Conservation (phyloP, 805 yeast species). For the Yamadazyma scolyti region DNA sequence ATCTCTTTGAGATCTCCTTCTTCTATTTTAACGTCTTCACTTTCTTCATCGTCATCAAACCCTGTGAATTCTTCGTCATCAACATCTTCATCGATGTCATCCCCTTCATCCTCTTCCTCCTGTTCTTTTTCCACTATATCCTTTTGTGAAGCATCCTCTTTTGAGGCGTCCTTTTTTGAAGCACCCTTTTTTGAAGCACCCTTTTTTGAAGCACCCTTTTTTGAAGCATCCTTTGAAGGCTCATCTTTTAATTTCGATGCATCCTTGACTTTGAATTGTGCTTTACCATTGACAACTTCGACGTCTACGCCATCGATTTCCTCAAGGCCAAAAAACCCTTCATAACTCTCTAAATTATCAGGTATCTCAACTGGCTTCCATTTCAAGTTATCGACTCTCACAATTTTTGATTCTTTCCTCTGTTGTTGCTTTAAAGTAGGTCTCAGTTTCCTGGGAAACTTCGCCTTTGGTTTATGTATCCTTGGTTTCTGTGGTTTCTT, state of each 20-base stretch:
- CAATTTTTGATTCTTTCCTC: constrained; percentile 34
- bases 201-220: constrained; percentile 29
- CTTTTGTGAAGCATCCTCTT: constrained; percentile 13
- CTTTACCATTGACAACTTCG: constrained; percentile 63
- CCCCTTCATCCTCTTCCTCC: constrained; percentile 18
- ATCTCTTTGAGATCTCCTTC: constrained; percentile 18
- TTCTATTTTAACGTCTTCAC: constrained; percentile 14
- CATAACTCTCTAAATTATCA: constrained; percentile 79
- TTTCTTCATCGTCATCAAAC: constrained; percentile 17
- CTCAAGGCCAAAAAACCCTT: constrained; percentile 89
- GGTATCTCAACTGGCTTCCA: constrained; percentile 88
- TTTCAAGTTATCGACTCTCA: constrained; percentile 47
- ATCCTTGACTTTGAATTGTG: constrained; percentile 46
- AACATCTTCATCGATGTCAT: constrained; percentile 19
- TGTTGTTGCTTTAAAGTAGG: constrained; percentile 11
- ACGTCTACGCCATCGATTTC: constrained; percentile 93
- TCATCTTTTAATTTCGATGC: constrained; percentile 22
- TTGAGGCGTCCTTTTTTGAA: constrained; percentile 15
- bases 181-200: constrained; percentile 7
- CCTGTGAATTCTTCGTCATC: constrained; percentile 15
- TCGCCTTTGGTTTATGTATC: neutral
- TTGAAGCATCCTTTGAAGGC: constrained; percentile 6
- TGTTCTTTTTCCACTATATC: constrained; percentile 15
- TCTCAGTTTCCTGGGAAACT: constrained; percentile 1
- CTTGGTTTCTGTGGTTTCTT: constrained; percentile 2